Evolutionary conservation across 495 filamentous ascomycete species (phyloP), one percentile per base, ranked within the genome.

Genomic region (Apodospora peruviana): DNA sequence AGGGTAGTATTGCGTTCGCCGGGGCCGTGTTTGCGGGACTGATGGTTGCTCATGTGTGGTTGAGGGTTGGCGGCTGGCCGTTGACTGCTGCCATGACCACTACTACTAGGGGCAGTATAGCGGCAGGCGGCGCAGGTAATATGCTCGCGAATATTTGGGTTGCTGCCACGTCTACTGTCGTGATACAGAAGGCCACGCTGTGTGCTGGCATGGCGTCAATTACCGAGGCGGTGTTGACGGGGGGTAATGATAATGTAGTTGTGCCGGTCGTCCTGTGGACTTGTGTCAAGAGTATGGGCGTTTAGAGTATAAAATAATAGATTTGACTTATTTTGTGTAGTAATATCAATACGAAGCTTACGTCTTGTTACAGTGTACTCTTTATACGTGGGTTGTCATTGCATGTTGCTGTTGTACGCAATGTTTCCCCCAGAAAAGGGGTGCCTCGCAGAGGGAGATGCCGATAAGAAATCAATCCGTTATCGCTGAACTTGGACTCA

Each of bases 241-340:
- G 93, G 10, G 93, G 90, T 43, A 99, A 99, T 74, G 93, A 99
- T 72, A 99, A 99, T 74, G 91, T 99, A 21, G 80, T 96, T 46
- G 93, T 97, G 52, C 94, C 94, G n/a, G 80, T 97, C 35, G 84
- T 94, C 46, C 67, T 97, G 43, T 99, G 93, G 93, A 73, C 88
- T 57, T 77, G 93, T 54, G 90, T 95, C 50, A 83, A 89, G 58
- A 85, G 84, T 4, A 67, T 95, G 56, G 78, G 48, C 37, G 37
- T 61, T n/a, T 64, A 52, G 27, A 45, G 7, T 32, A 32, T 32
- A 32, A 7, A 32, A 32, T 32, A 32, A 32, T 32, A 7, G 14
- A 7, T 7, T 14, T 32, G 7, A 32, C 27, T 32, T 32, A 32
- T 14, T 14, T 32, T 32, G 27, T n/a, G n/a, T n/a, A n/a, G n/a